phyloP scores from a whole-genome alignment of 2,329 filamentous ascomycete species.

The Neopestalotiopsis clavispora region DNA sequence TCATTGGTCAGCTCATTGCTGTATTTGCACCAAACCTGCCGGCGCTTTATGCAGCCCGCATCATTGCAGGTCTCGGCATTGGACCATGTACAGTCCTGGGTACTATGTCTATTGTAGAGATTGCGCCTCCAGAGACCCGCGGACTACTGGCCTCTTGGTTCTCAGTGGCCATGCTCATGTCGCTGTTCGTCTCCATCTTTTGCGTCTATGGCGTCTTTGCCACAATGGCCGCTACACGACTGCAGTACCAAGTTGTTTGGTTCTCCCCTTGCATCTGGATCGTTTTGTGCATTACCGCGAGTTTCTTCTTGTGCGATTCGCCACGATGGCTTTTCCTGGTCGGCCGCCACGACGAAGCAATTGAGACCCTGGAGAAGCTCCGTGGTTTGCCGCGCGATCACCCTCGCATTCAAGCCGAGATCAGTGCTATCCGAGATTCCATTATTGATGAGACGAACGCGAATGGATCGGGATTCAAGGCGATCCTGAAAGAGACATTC shows the following conservation, averaged over 20 bases:
- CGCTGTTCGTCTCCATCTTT: slow-evolving; percentile 6
- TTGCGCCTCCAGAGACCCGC: slow-evolving; percentile 55
- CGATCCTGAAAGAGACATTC: slow-evolving; percentile 39
- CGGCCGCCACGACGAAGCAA: slow-evolving; percentile 48
- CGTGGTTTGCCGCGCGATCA: slow-evolving; percentile 37
- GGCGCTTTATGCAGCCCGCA: slow-evolving; percentile 61
- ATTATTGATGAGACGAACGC: slow-evolving; percentile 10
- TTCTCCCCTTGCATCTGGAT: slow-evolving; percentile 19
- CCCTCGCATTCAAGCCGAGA: slow-evolving; percentile 31
- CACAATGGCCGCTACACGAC: background rate
- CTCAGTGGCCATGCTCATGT: slow-evolving; percentile 7
- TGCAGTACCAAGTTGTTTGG: slow-evolving; percentile 13
- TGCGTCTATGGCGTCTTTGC: slow-evolving; percentile 6
- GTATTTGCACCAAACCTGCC: slow-evolving; percentile 39
- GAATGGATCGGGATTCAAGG: slow-evolving; percentile 18
- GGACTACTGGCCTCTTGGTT: slow-evolving; percentile 46
- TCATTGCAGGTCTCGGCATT: slow-evolving; percentile 55
- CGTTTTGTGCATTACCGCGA: background rate
- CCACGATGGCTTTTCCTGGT: slow-evolving; percentile 53
- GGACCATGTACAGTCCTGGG: slow-evolving; percentile 56
- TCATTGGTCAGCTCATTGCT: slow-evolving; percentile 36
- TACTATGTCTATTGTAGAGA: slow-evolving; percentile 63
- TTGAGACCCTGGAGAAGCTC: slow-evolving; percentile 34
- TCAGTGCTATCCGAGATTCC: slow-evolving; percentile 21
- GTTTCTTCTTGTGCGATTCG: slow-evolving; percentile 35